Percentiles rank a stretch among this genome's conserved stretches.
Conservation (phyloP, 768 basidiomycete species). For the Epithele typhae region DNA sequence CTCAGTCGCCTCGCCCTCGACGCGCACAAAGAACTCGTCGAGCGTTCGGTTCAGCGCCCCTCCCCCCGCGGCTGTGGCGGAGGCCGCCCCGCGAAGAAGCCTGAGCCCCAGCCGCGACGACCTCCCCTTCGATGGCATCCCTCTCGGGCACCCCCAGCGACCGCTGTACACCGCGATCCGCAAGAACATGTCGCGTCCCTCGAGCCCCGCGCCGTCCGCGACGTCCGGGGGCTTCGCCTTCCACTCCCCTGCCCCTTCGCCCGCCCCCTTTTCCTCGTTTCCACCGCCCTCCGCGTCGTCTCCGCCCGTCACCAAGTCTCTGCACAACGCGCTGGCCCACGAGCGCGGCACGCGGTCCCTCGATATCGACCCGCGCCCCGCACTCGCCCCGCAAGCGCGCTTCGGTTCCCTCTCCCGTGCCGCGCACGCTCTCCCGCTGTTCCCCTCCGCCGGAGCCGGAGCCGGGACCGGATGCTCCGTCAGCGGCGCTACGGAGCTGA, state of each 20-base stretch:
- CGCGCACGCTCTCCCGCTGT: not conserved
- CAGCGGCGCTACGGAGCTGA: slow-evolving; percentile 26
- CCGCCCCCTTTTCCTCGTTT: no score
- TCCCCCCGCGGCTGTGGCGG: slow-evolving; percentile 2
- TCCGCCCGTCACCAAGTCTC: slow-evolving; percentile 9
- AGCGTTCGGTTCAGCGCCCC: slow-evolving; percentile 10
- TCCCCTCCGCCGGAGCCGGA: slow-evolving; percentile 1
- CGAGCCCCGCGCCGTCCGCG: slow-evolving; percentile 6
- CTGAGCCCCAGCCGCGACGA: no score
- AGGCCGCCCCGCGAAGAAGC: no score
- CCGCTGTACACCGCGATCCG: slow-evolving; percentile 27
- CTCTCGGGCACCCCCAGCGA: slow-evolving; percentile 19
- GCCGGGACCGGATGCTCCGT: slow-evolving; percentile 21
- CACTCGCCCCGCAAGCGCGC: not conserved
- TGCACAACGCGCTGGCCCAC: slow-evolving; percentile 2
- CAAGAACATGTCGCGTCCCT: slow-evolving; percentile 20
- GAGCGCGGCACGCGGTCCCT: slow-evolving; percentile 15
- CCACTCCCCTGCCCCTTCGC: not conserved
- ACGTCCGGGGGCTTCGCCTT: slow-evolving; percentile 1
- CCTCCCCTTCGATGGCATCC: slow-evolving; percentile 6
- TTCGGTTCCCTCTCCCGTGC: slow-evolving; percentile 9
- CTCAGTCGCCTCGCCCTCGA: not conserved
- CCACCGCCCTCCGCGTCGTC: not conserved
- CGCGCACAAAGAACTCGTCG: not conserved
- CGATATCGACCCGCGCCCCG: slow-evolving; percentile 13